Base-by-base conservation (phyloP, 83 land plant genomes). In the Picea abies region DNA sequence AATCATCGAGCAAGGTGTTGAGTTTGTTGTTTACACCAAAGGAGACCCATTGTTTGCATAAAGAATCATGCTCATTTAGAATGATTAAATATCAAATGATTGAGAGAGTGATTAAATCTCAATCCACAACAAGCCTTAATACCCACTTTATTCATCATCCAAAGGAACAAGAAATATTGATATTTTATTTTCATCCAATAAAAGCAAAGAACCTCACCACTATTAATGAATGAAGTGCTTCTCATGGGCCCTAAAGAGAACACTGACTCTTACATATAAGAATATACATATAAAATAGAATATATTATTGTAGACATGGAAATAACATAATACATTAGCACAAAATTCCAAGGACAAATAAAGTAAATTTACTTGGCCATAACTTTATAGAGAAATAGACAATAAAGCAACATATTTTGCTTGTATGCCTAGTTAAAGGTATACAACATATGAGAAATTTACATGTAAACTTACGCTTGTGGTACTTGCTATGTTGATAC, bases 401-500 rank as follows among this genome's bases (percentile, higher is more conserved):
- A 65, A 23, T 65, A 65, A 9, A 65, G 29, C 23, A 23, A 12
- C 7, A 8, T 0, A 65, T 16, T 32, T 68, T 29, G 39, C 10
- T 68, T 14, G 4, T 32, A 68, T 37, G 32, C 35, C 72, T 68
- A 14, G 39, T 25, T 37, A 32, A 68, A 32, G 19, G 9, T 67
- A 67, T 17, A 67, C 26, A 12, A 10, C 35, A 68, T 37, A 68
- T 68, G 19, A 68, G 39, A 68, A 32, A 68, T 32, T 23, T 68
- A 35, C 49, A 62, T 22, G 3, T 37, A 61, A 39, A 85, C 98
- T 88, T 90, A 97, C 99, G 99, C 70, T 97, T 97, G 86, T 97
- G 99, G 80, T 97, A 97, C 81, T 95, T 97, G 0, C 98, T 97
- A 78, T 97, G 99, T 84, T 97, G 99, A 81, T 97, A 97, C 80